Base-by-base conservation (phyloP, 1,284 basidiomycete genomes). In the Stygiomarasmius scandens region DNA sequence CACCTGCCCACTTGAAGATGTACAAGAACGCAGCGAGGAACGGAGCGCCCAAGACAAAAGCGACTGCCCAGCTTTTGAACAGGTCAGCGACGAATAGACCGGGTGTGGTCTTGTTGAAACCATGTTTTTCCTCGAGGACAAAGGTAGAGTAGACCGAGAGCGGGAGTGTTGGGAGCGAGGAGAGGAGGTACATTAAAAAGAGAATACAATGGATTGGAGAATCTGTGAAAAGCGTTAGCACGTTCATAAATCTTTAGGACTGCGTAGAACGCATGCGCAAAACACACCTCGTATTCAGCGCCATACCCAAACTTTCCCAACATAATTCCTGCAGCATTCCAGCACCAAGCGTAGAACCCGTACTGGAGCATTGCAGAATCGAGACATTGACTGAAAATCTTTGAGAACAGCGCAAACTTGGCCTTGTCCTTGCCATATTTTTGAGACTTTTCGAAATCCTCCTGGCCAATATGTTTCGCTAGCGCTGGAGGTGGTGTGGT, bases 41-140 rank as follows among this genome's bases (percentile, higher is more conserved):
- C 0, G 96, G 96, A 1, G 89, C 80, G 20, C 95, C 94, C n/a
- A 99, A 79, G 36, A 77, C 82, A 50, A 90, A 82, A 8, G 85
- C 85, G 47, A 99, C 73, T 2, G 77, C 71, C 84, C 89, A 94
- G 20, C 86, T 82, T 74, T 97, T 98, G 66, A 96, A 46, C 45
- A 91, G 74, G 72, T 98, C 95, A 2, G 81, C 75, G 56, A 95
- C 69, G 70, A 92, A 97, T 2, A 95, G 79, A 5, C 65, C 64
- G 1, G 84, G 82, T 0, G 94, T 94, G 16, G 88, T 94, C 77
- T 98, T 98, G 83, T 98, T 98, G 82, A 98, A 98, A 0, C 95
- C 96, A 67, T 98, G 94, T 63, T 89, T 89, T 71, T 97, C 90
- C 74, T 99, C 97, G 45, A 99, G 80, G 11, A 96, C 90, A 71